Percentiles rank a stretch among this genome's conserved stretches.
Evolutionary conservation across 2,329 filamentous ascomycete species (phyloP).

Genomic region (Alternaria metachromatica): DNA sequence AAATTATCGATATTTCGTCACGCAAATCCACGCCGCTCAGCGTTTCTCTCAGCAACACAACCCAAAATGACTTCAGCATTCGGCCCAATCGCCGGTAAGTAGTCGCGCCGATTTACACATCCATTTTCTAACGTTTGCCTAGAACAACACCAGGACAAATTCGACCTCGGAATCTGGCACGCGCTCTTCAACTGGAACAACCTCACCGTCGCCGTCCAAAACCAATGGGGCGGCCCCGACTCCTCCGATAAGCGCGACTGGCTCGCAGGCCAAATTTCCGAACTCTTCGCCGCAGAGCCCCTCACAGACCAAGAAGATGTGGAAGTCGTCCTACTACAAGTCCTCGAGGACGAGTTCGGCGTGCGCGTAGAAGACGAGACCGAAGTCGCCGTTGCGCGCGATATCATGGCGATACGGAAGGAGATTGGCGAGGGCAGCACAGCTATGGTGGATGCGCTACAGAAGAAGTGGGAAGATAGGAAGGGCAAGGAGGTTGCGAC

Average conservation of each 20-base stretch:
- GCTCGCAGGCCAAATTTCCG: conserved; percentile 87
- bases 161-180: conserved; percentile 88
- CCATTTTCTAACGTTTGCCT: conserved; percentile 1
- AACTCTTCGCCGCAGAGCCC: conserved; percentile 69
- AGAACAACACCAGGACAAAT: conserved; percentile 42
- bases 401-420: conserved; percentile 72
- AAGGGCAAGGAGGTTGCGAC: conserved; percentile 64
- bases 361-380: conserved; percentile 91
- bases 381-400: conserved; percentile 72
- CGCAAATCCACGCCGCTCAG: conserved; percentile 9
- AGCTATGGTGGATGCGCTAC: conserved; percentile 68
- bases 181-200: conserved; percentile 87
- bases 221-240: conserved; percentile 85
- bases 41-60: conserved; percentile 1
- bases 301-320: conserved; percentile 78
- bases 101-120: neutral
- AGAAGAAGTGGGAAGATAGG: conserved; percentile 66
- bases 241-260: conserved; percentile 90
- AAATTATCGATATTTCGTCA: conserved; percentile 9
- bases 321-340: conserved; percentile 82
- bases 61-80: conserved; percentile 10
- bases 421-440: conserved; percentile 72
- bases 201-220: conserved; percentile 84
- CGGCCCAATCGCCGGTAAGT: conserved; percentile 8
- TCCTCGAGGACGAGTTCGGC: conserved; percentile 96